Percentiles rank a stretch among this genome's conserved stretches.
Evolutionary conservation across 2,329 filamentous ascomycete species (phyloP).

Genomic region (Mycosphaerella arachidis): DNA sequence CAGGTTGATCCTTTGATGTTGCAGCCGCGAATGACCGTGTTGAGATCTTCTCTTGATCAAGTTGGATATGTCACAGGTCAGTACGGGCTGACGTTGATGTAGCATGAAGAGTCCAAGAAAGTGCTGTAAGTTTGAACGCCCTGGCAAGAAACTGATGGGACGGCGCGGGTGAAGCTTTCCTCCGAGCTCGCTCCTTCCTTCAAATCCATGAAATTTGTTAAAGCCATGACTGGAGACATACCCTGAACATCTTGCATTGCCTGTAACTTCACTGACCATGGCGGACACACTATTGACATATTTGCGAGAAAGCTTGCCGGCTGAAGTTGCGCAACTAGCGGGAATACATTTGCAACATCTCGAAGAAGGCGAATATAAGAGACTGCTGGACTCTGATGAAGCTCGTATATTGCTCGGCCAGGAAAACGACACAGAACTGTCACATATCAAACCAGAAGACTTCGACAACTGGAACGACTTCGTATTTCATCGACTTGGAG

Average conservation of each 20-base stretch:
- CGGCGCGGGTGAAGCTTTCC: neutral
- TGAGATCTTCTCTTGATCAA: no score
- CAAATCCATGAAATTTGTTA: neutral
- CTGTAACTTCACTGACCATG: conserved; percentile 29
- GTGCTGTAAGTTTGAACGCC: no score
- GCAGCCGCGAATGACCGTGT: no score
- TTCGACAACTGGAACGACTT: conserved; percentile 44
- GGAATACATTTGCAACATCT: conserved; percentile 36
- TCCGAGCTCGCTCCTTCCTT: neutral
- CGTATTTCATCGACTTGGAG: conserved; percentile 40
- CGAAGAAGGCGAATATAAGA: conserved; percentile 41
- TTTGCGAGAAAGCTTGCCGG: conserved; percentile 39
- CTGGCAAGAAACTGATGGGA: no score
- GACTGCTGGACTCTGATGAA: conserved; percentile 37
- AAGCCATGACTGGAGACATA: neutral
- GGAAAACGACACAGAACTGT: conserved; percentile 32
- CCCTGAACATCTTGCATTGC: neutral
- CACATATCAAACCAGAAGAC: conserved; percentile 30
- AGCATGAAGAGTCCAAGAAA: no score
- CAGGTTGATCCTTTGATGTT: no score
- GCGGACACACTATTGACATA: conserved; percentile 40
- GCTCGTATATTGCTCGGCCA: conserved; percentile 41
- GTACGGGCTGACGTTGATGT: no score
- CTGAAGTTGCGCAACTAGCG: conserved; percentile 38
- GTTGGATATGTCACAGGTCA: no score